Evolutionary conservation across 768 basidiomycete species (phyloP).

Genomic region (Sistotremastrum niveocremeum): DNA sequence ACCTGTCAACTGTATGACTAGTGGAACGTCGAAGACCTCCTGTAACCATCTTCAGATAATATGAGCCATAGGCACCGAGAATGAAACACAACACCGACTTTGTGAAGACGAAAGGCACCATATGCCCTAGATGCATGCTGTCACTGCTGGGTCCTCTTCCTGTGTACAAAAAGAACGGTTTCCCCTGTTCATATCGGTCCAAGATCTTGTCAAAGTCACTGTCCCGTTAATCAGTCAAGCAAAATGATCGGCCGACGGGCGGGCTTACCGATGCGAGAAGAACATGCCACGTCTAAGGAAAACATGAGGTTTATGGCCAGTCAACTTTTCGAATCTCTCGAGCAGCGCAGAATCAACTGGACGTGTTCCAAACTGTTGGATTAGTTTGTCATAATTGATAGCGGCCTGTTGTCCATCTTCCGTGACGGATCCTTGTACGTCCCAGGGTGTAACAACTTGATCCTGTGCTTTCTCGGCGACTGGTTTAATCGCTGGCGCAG

Average conservation of each 20-base stretch:
- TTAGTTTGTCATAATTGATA: conserved; percentile 94
- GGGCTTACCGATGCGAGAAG: conserved; percentile 85
- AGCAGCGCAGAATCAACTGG: conserved; percentile 64
- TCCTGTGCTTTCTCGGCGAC: conserved; percentile 24
- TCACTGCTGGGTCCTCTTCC: conserved; percentile 94
- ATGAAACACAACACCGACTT: conserved; percentile 42
- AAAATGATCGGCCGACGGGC: background rate
- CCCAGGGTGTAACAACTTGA: conserved; percentile 95
- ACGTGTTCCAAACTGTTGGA: conserved; percentile 88
- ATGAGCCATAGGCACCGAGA: background rate
- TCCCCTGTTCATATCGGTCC: conserved; percentile 90
- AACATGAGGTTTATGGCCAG: conserved; percentile 78
- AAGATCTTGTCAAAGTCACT: conserved; percentile 91
- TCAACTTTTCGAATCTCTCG: conserved; percentile 81
- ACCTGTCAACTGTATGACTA: conserved; percentile 95
- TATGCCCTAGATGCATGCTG: conserved; percentile 95
- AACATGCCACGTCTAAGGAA: conserved; percentile 87
- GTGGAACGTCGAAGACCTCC: conserved; percentile 86
- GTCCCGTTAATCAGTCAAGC: background rate
- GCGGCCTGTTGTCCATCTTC: conserved; percentile 81
- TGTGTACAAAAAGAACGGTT: conserved; percentile 97
- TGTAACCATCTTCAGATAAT: conserved; percentile 69
- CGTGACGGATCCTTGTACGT: conserved; percentile 84
- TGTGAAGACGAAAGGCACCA: conserved; percentile 95
- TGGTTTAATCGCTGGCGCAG: conserved; percentile 18